Conservation (phyloP, 192 early-diverging fungal species). For the Coemansia sp. region DNA sequence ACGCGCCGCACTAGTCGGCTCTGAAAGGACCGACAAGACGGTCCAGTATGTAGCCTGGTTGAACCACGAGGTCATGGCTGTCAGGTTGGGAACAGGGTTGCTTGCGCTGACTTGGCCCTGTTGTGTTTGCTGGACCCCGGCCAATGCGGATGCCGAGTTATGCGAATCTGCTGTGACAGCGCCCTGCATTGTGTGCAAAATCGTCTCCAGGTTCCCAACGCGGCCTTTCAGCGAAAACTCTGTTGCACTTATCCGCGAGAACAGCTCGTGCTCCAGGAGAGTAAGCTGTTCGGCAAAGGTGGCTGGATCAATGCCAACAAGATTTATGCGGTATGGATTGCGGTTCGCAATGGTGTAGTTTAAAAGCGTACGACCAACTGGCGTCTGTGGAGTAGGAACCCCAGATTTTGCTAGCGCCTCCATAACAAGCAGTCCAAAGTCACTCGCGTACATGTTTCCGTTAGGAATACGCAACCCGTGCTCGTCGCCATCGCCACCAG, state of each 20-base stretch:
- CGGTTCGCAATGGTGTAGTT: slow-evolving; percentile 53
- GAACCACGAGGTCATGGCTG: slow-evolving; percentile 56
- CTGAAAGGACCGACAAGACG: slow-evolving; percentile 46
- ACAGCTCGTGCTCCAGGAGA: slow-evolving; percentile 71
- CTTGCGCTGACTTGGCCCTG: slow-evolving; percentile 9
- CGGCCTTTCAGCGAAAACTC: slow-evolving; percentile 64
- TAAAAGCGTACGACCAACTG: slow-evolving; percentile 43
- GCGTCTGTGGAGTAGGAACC: slow-evolving; percentile 54
- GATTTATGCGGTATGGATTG: slow-evolving; percentile 49
- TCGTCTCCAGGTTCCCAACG: slow-evolving; percentile 50
- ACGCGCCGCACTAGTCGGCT: slow-evolving; percentile 43
- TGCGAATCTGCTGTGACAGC: slow-evolving; percentile 24
- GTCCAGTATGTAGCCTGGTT: slow-evolving; percentile 60
- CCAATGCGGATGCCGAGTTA: slow-evolving; percentile 20
- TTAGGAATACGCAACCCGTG: slow-evolving; percentile 26
- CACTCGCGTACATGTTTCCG: slow-evolving; percentile 55
- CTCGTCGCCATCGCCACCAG: slow-evolving; percentile 14
- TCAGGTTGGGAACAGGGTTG: slow-evolving; percentile 51
- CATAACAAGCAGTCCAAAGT: slow-evolving; percentile 53
- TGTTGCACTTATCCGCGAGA: slow-evolving; percentile 62
- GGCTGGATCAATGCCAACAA: slow-evolving; percentile 58
- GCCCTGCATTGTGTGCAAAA: slow-evolving; percentile 53
- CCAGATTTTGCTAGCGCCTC: slow-evolving; percentile 55
- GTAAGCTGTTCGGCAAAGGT: slow-evolving; percentile 74
- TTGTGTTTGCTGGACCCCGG: slow-evolving; percentile 8